phyloP scores from a whole-genome alignment of 2,329 filamentous ascomycete genomes.

The Ascocoryne sarcoides region DNA sequence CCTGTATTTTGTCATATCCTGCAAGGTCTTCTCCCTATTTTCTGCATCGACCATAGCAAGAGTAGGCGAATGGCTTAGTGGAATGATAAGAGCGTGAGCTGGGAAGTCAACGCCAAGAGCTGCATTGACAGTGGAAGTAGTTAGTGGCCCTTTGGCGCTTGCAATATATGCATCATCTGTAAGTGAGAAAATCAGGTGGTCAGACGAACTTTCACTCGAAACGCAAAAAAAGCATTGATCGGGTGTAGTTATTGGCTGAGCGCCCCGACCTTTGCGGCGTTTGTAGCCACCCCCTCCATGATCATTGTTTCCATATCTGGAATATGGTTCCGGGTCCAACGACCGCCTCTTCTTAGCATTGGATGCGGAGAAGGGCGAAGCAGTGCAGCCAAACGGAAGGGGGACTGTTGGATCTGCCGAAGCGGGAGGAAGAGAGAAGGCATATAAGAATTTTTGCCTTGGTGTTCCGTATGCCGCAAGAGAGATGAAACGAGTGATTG shows the following conservation, averaged over 20 bases:
- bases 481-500: conserved; percentile 82
- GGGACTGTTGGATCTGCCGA: conserved; percentile 49
- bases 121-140: conserved; percentile 58
- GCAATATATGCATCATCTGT: conserved; percentile 83
- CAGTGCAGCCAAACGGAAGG: conserved; percentile 63
- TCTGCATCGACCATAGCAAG: conserved; percentile 54
- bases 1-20: conserved; percentile 79
- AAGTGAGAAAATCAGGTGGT: conserved; percentile 84
- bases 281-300: conserved; percentile 31
- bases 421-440: conserved; percentile 58
- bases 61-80: conserved; percentile 72
- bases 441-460: conserved; percentile 77
- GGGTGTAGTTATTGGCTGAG: conserved; percentile 50
- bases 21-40: conserved; percentile 49
- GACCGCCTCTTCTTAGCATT: conserved; percentile 49
- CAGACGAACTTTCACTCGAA: conserved; percentile 73
- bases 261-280: conserved; percentile 36
- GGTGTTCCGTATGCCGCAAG: conserved; percentile 67
- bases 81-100: conserved; percentile 84
- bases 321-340: conserved; percentile 39
- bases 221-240: conserved; percentile 93
- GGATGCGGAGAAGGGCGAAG: conserved; percentile 51
- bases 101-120: conserved; percentile 63
- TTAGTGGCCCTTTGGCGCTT: conserved; percentile 83
- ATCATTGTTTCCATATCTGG: conserved; percentile 50